Conservation (phyloP, 2,329 filamentous ascomycete genomes). For the Scortechinia acanthostroma region DNA sequence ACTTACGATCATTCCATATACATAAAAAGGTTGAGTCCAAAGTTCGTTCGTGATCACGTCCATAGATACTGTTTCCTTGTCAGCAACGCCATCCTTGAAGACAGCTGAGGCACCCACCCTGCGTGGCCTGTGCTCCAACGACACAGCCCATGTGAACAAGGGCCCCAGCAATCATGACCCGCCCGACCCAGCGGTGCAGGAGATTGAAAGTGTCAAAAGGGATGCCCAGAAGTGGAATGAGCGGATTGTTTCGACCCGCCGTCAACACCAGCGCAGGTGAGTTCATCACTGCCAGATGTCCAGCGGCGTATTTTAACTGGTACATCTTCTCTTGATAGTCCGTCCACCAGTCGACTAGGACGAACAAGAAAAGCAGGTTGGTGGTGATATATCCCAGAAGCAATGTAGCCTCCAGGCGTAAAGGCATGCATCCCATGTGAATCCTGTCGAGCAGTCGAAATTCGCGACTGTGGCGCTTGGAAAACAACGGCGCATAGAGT, state of each 20-base stretch:
- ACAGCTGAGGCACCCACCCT: neutral
- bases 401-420: neutral
- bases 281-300: conserved; percentile 1
- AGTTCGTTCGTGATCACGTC: neutral
- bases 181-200: neutral
- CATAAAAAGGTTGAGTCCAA: neutral
- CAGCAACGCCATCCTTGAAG: neutral
- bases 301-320: conserved; percentile 7
- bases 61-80: neutral
- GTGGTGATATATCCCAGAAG: neutral
- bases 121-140: neutral
- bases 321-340: conserved; percentile 17
- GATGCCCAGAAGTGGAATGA: neutral
- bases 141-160: neutral
- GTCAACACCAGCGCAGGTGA: neutral
- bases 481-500: neutral
- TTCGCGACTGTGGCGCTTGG: neutral
- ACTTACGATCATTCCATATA: neutral
- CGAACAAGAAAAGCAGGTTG: neutral
- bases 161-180: neutral
- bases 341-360: conserved; percentile 18
- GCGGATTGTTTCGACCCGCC: neutral
- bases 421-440: neutral
- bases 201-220: neutral
- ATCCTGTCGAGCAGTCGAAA: neutral